Percentiles rank a stretch among this genome's conserved stretches.
Evolutionary conservation across 164 flowering plant genomes (phyloP).

Genomic region (Annona squamosa): DNA sequence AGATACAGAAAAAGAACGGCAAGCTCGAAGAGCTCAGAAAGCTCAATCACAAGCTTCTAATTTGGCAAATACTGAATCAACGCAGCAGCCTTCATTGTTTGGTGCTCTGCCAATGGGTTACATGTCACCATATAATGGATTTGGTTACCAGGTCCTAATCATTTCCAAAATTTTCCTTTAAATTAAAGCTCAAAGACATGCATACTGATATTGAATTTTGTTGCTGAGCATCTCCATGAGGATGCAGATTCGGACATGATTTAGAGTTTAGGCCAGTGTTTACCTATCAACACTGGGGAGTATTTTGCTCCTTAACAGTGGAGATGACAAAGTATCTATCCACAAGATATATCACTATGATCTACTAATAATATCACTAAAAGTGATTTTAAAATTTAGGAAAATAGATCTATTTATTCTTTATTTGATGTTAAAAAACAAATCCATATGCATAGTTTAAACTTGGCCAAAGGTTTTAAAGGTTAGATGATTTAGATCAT

Average conservation of each 20-base stretch:
- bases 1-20: slow-evolving; percentile 97
- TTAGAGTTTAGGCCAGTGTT: not conserved
- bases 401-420: too few species aligned
- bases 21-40: slow-evolving; percentile 89
- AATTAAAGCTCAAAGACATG: not conserved
- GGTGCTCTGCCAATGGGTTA: slow-evolving; percentile 89
- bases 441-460: too few species aligned
- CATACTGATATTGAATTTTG: not conserved
- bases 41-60: slow-evolving; percentile 57
- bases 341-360: too few species aligned
- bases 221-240: not conserved
- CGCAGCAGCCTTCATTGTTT: slow-evolving; percentile 71
- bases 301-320: too few species aligned
- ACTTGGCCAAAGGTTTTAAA: too few species aligned
- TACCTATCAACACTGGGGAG: too few species aligned
- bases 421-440: too few species aligned
- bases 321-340: too few species aligned
- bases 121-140: slow-evolving; percentile 77
- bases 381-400: too few species aligned
- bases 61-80: slow-evolving; percentile 43
- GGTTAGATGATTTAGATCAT: too few species aligned
- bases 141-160: slow-evolving; percentile 75
- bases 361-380: too few species aligned
- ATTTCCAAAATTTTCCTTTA: not conserved
- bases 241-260: not conserved